Evolutionary conservation across 108 stramenopile species (phyloP), one percentile per base, ranked within the genome.

Genomic region (Craspedostauros australis): DNA sequence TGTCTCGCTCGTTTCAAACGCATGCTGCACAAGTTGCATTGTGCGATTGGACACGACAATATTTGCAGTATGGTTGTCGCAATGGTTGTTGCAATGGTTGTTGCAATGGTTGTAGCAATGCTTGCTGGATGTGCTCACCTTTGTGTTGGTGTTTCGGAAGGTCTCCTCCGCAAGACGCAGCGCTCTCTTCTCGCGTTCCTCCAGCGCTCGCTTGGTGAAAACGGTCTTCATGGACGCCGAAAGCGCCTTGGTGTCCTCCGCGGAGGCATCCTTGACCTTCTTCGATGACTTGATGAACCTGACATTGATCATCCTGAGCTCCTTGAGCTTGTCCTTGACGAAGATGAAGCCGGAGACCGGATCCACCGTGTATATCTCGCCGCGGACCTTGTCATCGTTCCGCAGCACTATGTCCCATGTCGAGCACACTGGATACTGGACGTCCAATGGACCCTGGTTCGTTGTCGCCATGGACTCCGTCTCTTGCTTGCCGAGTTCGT

Each of bases 111-210:
- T 49, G 14, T 24, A 54, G 31, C 14, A 39, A 14, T 1, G 25
- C 14, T 32, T 5, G 1, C 21, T 52, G 1, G 2, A 1, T 38
- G 1, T 11, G 31, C 82, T 48, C 46, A 88, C 87, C 80, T 78
- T 80, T 61, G 82, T 74, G 61, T 91, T 91, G 18, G 86, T 67
- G 46, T 86, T 82, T 28, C 64, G 64, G 19, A 91, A 60, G 56
- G 78, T 80, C 58, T 91, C 89, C 52, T 86, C 76, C 23, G 83
- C 85, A 42, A 80, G 50, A 7, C 66, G 55, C 27, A 91, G 47
- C 5, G 85, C 84, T 46, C 82, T 68, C 64, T 73, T 84, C 60
- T 91, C 89, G 60, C 85, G 61, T 33, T 91, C 89, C 42, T 86
- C 85, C 36, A 91, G 50, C 4, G 59, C 55, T 39, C 77, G 84